phyloP scores from a whole-genome alignment of 177 flowering plant genomes.

The Tripterygium wilfordii region DNA sequence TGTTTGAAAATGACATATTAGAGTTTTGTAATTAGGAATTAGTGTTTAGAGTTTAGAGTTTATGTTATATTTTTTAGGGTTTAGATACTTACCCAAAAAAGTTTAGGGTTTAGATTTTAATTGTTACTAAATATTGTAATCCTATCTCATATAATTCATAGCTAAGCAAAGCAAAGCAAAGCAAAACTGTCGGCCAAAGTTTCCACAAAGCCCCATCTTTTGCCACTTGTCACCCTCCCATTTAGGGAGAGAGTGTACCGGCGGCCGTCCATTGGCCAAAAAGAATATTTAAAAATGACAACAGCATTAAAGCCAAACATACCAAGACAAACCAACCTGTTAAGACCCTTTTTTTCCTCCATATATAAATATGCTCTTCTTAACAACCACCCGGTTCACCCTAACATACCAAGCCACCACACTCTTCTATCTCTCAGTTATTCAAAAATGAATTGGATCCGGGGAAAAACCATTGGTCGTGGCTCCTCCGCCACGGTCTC shows the following conservation, averaged over 20 bases:
- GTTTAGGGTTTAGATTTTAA: no score
- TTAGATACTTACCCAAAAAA: no score
- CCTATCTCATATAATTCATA: no score
- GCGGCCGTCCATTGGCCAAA: conserved; percentile 16
- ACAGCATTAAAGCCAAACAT: conserved; percentile 3
- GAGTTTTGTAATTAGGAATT: no score
- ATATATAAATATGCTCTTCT: not conserved
- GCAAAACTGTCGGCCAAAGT: conserved; percentile 4
- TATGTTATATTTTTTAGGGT: no score
- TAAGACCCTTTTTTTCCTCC: no score
- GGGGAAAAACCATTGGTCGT: conserved; percentile 27
- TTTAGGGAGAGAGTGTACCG: not conserved
- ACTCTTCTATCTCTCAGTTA: not conserved
- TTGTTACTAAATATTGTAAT: no score
- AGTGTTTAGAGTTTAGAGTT: no score
- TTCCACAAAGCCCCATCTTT: conserved; percentile 7
- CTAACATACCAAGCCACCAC: not conserved
- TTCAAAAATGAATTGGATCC: conserved; percentile 25
- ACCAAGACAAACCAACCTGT: no score
- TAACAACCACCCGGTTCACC: not conserved
- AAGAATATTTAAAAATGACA: not conserved
- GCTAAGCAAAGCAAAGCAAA: no score
- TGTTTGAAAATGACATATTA: no score
- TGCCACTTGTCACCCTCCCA: conserved; percentile 5
- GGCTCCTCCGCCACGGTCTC: conserved; percentile 35